Evolutionary conservation across 73 alveolate genomes (phyloP).

Genomic region (Urostyla sp.): DNA sequence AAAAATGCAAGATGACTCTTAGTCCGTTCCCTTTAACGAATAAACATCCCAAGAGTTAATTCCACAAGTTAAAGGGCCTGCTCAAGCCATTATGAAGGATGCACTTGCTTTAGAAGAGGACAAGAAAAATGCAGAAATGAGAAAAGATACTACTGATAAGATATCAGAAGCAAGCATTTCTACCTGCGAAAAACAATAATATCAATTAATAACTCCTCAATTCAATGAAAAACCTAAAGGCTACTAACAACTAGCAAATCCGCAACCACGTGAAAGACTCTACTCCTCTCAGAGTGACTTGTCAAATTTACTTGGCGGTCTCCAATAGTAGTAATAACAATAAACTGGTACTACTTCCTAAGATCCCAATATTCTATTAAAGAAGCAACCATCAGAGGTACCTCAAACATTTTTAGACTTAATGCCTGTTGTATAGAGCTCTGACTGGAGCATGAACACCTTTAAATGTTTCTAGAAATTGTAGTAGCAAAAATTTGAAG

Average conservation of each 20-base stretch:
- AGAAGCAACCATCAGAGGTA: neutral
- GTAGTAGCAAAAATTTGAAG: conserved; percentile 2
- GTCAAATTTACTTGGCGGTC: neutral
- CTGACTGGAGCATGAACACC: conserved; percentile 22
- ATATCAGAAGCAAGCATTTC: conserved; percentile 11
- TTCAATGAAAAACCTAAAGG: too few relatives aligned
- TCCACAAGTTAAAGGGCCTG: neutral
- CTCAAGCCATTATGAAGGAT: too few relatives aligned
- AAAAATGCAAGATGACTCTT: too few relatives aligned
- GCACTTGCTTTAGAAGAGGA: neutral
- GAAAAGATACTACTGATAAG: conserved; percentile 11
- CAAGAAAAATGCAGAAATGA: neutral
- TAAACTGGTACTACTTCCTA: too few relatives aligned
- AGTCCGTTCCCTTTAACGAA: too few relatives aligned
- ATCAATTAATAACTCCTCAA: too few relatives aligned
- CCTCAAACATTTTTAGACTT: neutral
- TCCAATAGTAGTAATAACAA: neutral
- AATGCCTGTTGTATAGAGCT: neutral
- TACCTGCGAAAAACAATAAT: too few relatives aligned
- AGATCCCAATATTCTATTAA: neutral
- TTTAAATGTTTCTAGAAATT: conserved; percentile 16
- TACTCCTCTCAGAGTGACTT: neutral
- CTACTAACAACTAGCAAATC: too few relatives aligned
- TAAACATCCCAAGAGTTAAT: neutral
- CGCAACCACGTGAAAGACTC: neutral